Evolutionary conservation across 2,329 filamentous ascomycete species (phyloP), one percentile per base, ranked within the genome.

Genomic region (Cladosporium phlei): DNA sequence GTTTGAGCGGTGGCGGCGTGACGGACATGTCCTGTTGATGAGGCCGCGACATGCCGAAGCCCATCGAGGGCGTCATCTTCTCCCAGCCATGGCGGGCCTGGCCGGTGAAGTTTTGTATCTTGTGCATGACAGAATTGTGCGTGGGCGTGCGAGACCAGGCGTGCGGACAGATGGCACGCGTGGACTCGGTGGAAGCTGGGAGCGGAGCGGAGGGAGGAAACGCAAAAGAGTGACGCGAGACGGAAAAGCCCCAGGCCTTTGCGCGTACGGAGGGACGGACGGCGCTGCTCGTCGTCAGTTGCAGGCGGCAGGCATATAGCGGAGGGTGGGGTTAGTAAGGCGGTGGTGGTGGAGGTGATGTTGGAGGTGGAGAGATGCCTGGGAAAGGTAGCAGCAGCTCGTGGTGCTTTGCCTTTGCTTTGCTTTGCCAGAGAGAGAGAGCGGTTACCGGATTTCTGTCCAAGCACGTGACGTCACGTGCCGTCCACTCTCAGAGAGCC

Each of bases 81-180:
- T 82, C 79, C 78, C 79, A 82, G 65, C 80, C 80, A 77, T 82
- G 78, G 61, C 79, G 76, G 66, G 79, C 79, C 62, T 74, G 72
- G 67, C 79, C 79, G 59, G 79, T 82, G 66, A 83, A 81, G 70
- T 82, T 82, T 62, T 77, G 77, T 64, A 83, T 82, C 69, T 82
- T 82, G 70, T 83, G 80, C 80, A 83, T 83, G 49, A 21, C 40
- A 37, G 46, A 33, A 25, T 27, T 21, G 24, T n/a, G 32, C 10
- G 42, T 28, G 38, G 37, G 42, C 32, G 33, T 39, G 43, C 33
- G 35, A 27, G 32, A 34, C 39, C 39, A 35, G 46, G 53, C 28
- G 48, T 47, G 27, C 38, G 38, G 43, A 42, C 49, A 25, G 21
- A 42, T 38, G 25, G 50, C 47, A 33, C 40, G 46, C 34, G 52